A percentile compares a stretch with the other conserved stretches of the same genome.
Conservation (phyloP, 2,329 filamentous ascomycete species). For the Phoma sp. region DNA sequence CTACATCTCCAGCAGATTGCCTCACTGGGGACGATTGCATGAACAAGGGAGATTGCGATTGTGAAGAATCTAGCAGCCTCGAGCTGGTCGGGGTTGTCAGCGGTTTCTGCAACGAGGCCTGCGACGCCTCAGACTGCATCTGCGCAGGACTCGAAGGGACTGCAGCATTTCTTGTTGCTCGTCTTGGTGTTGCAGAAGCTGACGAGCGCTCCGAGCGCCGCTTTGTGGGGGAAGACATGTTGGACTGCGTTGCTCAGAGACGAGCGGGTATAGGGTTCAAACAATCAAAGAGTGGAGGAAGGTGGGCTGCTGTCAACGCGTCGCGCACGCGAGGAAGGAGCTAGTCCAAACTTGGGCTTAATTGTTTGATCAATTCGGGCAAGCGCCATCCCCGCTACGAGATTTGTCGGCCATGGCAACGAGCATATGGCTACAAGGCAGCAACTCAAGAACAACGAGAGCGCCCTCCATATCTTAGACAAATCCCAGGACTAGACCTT, state of each 20-base stretch:
- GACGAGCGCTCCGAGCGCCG: slow-evolving; percentile 62
- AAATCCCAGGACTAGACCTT: not conserved
- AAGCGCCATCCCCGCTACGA: slow-evolving; percentile 14
- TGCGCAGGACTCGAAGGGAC: slow-evolving; percentile 60
- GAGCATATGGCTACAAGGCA: slow-evolving; percentile 16
- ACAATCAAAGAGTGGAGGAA: slow-evolving; percentile 5
- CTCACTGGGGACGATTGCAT: slow-evolving; percentile 68
- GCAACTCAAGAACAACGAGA: slow-evolving; percentile 5
- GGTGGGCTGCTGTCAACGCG: slow-evolving; percentile 24
- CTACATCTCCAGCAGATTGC: slow-evolving; percentile 51
- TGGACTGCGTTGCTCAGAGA: slow-evolving; percentile 13
- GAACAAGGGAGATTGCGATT: slow-evolving; percentile 83
- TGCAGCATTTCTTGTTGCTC: slow-evolving; percentile 61
- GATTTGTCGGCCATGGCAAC: slow-evolving; percentile 26
- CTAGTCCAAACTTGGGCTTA: slow-evolving; percentile 4
- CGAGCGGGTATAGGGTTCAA: slow-evolving; percentile 2
- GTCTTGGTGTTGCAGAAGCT: slow-evolving; percentile 61
- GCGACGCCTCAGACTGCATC: slow-evolving; percentile 51
- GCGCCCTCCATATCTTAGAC: not conserved
- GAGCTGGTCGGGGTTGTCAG: slow-evolving; percentile 56
- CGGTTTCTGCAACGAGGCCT: slow-evolving; percentile 46
- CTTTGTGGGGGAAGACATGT: slow-evolving; percentile 68
- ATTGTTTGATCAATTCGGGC: not conserved
- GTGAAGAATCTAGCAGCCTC: slow-evolving; percentile 55
- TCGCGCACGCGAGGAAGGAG: slow-evolving; percentile 34